Conservation (phyloP, 306 rosid genomes). For the Prunus campanulata region DNA sequence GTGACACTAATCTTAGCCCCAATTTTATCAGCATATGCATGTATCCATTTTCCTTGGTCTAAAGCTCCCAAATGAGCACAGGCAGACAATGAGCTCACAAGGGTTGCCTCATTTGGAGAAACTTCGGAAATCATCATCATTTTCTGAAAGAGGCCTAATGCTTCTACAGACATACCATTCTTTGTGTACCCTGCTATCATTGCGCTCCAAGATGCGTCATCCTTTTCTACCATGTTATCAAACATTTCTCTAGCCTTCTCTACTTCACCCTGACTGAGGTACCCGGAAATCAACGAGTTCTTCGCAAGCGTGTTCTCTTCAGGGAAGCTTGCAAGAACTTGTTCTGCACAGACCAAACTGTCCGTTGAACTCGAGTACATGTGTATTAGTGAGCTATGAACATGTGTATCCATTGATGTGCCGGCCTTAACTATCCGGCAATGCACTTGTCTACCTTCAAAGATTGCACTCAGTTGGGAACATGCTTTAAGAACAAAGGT, state of each 20-base stretch:
- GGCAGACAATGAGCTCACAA: conserved; percentile 48
- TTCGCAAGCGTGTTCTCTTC: conserved; percentile 29
- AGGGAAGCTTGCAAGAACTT: conserved; percentile 25
- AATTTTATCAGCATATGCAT: conserved; percentile 20
- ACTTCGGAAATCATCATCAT: conserved; percentile 30
- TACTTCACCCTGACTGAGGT: conserved; percentile 32
- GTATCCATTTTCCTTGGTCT: conserved; percentile 44
- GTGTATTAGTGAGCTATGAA: conserved; percentile 42
- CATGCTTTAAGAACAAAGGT: conserved; percentile 52
- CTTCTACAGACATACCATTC: conserved; percentile 34
- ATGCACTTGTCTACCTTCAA: conserved; percentile 49
- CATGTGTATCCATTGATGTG: conserved; percentile 24
- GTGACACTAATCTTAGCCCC: conserved; percentile 16
- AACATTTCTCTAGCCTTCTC: conserved; percentile 37
- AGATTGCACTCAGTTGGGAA: conserved; percentile 36
- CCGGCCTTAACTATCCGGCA: conserved; percentile 44
- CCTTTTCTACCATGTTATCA: conserved; percentile 33
- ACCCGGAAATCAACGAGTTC: conserved; percentile 49
- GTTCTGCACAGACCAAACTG: conserved; percentile 36
- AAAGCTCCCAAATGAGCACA: conserved; percentile 46
- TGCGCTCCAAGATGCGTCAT: conserved; percentile 55
- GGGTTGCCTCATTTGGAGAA: conserved; percentile 39
- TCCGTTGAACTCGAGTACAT: conserved; percentile 35
- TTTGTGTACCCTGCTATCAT: conserved; percentile 40
- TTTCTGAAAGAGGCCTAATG: conserved; percentile 29